Evolutionary conservation across 306 rosid species (phyloP).

Genomic region (Lithocarpus polystachyus): DNA sequence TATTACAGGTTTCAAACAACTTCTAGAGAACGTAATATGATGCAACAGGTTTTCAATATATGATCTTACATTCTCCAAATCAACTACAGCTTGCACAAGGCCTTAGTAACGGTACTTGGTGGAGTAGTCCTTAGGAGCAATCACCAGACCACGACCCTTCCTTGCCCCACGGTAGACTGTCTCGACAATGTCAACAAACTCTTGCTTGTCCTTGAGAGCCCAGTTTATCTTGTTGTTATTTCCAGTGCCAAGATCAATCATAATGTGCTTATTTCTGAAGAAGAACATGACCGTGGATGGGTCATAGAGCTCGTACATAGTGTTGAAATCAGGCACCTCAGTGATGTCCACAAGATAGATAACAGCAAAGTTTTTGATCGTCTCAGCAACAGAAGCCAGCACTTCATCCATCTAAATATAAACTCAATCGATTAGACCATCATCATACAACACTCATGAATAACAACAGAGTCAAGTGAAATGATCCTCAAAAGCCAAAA

Average conservation of each 20-base stretch:
- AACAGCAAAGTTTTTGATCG: conserved; percentile 81
- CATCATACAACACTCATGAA: not conserved
- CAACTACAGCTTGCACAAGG: not conserved
- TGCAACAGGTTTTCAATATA: not conserved
- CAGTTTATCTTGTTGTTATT: conserved; percentile 97
- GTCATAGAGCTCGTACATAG: conserved; percentile 89
- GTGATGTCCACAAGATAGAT: conserved; percentile 95
- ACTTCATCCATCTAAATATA: conserved; percentile 82
- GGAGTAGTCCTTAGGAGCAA: conserved; percentile 94
- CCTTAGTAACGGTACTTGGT: conserved; percentile 90
- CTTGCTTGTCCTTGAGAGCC: conserved; percentile 98
- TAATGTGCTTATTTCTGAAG: conserved; percentile 94
- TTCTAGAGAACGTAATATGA: not conserved
- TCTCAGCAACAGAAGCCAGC: conserved; percentile 85
- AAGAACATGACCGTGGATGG: conserved; percentile 95
- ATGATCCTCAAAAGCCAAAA: not conserved
- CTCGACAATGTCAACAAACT: conserved; percentile 86
- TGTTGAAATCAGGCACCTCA: conserved; percentile 96
- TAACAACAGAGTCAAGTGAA: not conserved
- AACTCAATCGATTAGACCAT: not conserved
- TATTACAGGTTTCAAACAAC: not conserved
- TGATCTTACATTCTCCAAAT: not conserved
- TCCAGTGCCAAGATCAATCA: conserved; percentile 97
- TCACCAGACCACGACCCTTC: conserved; percentile 89
- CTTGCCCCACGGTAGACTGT: conserved; percentile 87